Conservation (phyloP, 352 stramenopile genomes). For the Phytophthora vignae region DNA sequence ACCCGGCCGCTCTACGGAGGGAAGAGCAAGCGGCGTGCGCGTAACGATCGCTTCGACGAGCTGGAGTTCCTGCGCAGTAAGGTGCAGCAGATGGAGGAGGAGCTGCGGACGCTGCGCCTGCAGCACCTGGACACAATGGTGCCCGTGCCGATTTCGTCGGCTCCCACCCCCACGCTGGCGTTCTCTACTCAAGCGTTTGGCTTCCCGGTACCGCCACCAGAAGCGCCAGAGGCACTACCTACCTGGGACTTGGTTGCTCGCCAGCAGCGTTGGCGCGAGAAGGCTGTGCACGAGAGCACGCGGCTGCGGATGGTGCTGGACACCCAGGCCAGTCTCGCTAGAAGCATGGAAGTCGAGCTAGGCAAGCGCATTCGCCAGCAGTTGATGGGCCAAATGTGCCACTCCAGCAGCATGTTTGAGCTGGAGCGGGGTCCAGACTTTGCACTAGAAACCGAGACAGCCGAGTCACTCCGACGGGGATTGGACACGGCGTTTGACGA, state of each 20-base stretch:
- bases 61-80: conserved; percentile 44
- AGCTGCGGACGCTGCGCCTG: conserved; percentile 25
- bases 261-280: conserved; percentile 35
- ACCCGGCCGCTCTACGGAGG: conserved; percentile 6
- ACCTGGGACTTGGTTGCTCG: conserved; percentile 34
- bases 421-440: conserved; percentile 23
- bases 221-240: conserved; percentile 15
- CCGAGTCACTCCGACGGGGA: conserved; percentile 36
- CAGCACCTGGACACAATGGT: conserved; percentile 24
- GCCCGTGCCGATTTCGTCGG: conserved; percentile 17
- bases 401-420: not conserved
- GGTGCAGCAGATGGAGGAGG: conserved; percentile 45
- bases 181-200: conserved; percentile 34
- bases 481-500: conserved; percentile 42
- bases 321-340: conserved; percentile 39
- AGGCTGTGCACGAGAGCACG: conserved; percentile 37
- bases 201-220: conserved; percentile 9
- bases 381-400: conserved; percentile 9
- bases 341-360: conserved; percentile 37
- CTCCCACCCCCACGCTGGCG: conserved; percentile 16
- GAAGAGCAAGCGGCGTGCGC: conserved; percentile 29
- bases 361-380: conserved; percentile 28
- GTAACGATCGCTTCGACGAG: conserved; percentile 41
- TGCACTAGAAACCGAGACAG: conserved; percentile 36
- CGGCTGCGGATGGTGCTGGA: conserved; percentile 40